These are phyloP conservation scores for Sporothrix brasiliensis DNA, from an alignment of 2,329 filamentous ascomycete species.

Conservation along the genomic window DNA sequence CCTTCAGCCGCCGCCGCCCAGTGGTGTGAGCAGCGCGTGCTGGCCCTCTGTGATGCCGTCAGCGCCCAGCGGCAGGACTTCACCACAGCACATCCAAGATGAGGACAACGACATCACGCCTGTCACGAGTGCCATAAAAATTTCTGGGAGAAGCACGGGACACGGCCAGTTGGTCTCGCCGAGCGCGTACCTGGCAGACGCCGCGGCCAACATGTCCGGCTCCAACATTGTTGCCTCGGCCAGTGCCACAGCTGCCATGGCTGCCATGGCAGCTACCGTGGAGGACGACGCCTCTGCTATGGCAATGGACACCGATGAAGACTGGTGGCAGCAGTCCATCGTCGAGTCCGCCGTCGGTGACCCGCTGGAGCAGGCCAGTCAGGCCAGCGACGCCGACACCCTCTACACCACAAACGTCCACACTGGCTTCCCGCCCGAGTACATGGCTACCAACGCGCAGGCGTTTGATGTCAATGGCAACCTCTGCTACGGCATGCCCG, in stretches of 20 bases:
- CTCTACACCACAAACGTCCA: conserved; percentile 15
- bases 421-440: conserved; percentile 14
- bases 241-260: conserved; percentile 2
- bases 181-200: conserved; percentile 31
- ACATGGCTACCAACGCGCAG: conserved; percentile 18
- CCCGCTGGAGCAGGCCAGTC: neutral
- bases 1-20: neutral
- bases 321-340: conserved; percentile 35
- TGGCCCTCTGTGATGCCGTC: conserved; percentile 6
- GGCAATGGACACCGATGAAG: conserved; percentile 33
- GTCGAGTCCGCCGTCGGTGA: conserved; percentile 31
- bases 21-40: conserved; percentile 24
- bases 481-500: conserved; percentile 32
- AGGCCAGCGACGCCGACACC: neutral
- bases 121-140: conserved; percentile 13
- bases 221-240: conserved; percentile 31
- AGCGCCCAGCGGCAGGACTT: conserved; percentile 13
- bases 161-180: conserved; percentile 26
- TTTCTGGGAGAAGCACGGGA: conserved; percentile 15
- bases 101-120: conserved; percentile 25
- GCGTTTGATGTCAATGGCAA: conserved; percentile 30
- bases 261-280: neutral
- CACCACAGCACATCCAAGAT: neutral
- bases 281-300: neutral
- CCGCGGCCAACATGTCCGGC: conserved; percentile 32